A percentile compares a stretch with the other conserved stretches of the same genome.
Evolutionary conservation across 2,329 filamentous ascomycete genomes (phyloP).

Genomic region (Acephala macrosclerotiorum): DNA sequence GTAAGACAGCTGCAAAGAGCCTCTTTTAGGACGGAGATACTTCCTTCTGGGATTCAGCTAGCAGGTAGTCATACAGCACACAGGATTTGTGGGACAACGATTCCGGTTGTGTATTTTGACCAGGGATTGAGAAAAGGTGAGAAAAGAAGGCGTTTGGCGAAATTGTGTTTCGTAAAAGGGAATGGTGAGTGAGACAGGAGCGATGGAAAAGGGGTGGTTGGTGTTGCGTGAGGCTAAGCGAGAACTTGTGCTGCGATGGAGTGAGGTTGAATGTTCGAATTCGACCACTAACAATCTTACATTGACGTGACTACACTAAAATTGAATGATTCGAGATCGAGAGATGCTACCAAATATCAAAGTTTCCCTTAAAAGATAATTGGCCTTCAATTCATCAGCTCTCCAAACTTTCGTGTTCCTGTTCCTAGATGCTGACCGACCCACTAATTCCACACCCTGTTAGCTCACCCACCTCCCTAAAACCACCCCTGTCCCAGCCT

Average conservation of each 20-base stretch:
- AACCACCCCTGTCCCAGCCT: conserved; percentile 6
- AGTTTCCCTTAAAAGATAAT: not conserved
- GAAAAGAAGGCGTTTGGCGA: not conserved
- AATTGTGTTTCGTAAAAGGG: not conserved
- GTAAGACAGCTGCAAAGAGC: not conserved
- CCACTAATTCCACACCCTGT: not conserved
- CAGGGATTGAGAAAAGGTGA: not conserved
- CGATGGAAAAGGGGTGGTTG: conserved; percentile 7
- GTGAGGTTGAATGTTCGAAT: not conserved
- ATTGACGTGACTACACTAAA: no score
- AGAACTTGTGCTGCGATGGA: not conserved
- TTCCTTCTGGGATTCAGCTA: not conserved
- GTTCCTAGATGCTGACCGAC: not conserved
- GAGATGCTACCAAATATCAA: no score
- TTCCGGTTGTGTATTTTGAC: not conserved
- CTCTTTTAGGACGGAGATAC: not conserved
- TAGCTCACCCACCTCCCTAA: conserved; percentile 3
- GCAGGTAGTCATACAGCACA: not conserved
- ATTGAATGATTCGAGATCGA: no score
- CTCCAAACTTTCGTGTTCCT: not conserved
- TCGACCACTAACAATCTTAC: no score
- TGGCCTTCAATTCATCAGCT: not conserved
- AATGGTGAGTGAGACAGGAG: not conserved
- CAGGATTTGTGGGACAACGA: not conserved
- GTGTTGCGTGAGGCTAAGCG: conserved; percentile 7